Evolutionary conservation across 176 grass and related monocot species (phyloP), one percentile per base, ranked within the genome.

Genomic region (Rhynchospora tenuis): DNA sequence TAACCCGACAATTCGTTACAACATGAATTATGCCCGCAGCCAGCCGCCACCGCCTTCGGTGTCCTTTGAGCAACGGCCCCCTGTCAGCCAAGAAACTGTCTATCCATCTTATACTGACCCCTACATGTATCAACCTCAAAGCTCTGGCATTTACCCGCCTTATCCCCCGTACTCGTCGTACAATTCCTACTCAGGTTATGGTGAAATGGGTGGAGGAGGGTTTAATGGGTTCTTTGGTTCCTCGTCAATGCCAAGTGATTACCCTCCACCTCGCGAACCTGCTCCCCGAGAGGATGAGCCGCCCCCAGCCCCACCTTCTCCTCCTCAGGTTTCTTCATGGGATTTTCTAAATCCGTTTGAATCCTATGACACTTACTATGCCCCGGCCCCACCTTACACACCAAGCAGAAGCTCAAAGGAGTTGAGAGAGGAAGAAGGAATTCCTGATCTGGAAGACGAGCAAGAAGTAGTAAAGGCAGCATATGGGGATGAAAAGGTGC

Each of bases 311-410:
- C 93, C 93, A 58, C 93, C 96, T 20, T 95, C 97, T 65, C 91
- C 95, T 0, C 97, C 97, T 0, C 92, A 87, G 55, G 88, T 92
- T 76, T 99, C 97, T 42, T 88, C 97, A 29, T 99, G 97, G 97
- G 97, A 99, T 31, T 99, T 99, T 56, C 66, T 99, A 50, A 93
- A 99, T 59, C 97, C 93, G 5, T 99, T 99, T 79, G 91, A 96
- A 43, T 86, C 89, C 2, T 99, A 89, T 33, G 91, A 93, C 73
- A 92, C 84, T 87, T 96, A 96, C 79, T 93, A 93, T 45, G 75
- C 86, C 15, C 81, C 85, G 28, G 61, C 81, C 29, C 55, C 72
- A 38, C 82, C 92, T 50, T 92, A 93, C 87, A 88, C 91, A 56
- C 85, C 93, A 11, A 88, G 95, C 82, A 84, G 95, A 73, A 99